These are phyloP conservation scores for Pharnaceum exiguum DNA, from an alignment of 148 eudicot species.

Conservation along the genomic window DNA sequence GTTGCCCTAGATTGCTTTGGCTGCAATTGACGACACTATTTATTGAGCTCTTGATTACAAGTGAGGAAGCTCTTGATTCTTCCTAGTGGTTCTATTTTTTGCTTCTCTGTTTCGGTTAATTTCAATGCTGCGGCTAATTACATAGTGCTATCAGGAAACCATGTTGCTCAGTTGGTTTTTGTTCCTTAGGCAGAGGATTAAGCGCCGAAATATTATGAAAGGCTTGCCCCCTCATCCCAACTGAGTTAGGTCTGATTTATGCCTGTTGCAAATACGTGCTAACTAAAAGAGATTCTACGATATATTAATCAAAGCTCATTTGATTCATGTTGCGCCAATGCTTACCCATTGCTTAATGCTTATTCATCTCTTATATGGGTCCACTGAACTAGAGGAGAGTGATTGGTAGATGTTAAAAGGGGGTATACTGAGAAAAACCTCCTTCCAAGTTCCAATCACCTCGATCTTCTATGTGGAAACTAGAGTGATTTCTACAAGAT, in stretches of 20 bases:
- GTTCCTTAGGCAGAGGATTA: constrained; percentile 5
- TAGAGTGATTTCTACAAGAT: too few relatives aligned
- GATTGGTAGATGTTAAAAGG: too few relatives aligned
- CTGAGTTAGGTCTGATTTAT: neutral
- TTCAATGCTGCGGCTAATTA: constrained; percentile 15
- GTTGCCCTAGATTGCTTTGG: neutral
- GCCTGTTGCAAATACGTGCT: constrained; percentile 6
- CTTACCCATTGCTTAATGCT: too few relatives aligned
- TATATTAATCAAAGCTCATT: constrained; percentile 8
- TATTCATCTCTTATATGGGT: too few relatives aligned
- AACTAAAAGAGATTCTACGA: constrained; percentile 11
- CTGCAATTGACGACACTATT: neutral
- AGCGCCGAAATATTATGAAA: neutral
- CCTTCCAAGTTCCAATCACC: too few relatives aligned
- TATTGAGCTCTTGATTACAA: neutral
- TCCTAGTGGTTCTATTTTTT: neutral
- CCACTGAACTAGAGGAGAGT: too few relatives aligned
- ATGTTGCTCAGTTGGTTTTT: neutral
- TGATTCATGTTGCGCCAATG: neutral
- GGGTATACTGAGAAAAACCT: too few relatives aligned
- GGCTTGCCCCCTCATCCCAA: neutral
- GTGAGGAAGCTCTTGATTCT: neutral
- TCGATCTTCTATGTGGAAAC: too few relatives aligned
- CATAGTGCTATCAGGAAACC: constrained; percentile 6
- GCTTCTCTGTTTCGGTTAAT: constrained; percentile 6